Evolutionary conservation across 2,329 filamentous ascomycete genomes (phyloP), one percentile per base, ranked within the genome.

Genomic region (Penicillium crustosum): DNA sequence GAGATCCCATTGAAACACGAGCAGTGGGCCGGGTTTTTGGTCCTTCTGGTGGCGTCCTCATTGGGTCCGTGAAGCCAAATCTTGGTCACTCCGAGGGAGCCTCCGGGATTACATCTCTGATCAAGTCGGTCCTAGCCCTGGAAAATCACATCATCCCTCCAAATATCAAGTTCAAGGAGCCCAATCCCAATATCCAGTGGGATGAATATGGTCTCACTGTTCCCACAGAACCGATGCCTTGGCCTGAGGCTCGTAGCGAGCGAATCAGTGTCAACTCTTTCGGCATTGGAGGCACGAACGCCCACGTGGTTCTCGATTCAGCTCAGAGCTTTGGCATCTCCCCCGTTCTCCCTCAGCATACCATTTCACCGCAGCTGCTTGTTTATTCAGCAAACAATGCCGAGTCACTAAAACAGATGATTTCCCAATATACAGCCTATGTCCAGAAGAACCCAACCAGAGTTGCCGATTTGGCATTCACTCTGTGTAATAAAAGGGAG

Each of bases 81-180:
- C 13, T 63, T 25, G 60, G 81, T 23, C 81, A 83, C 57, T 76
- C 77, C 0, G 83, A 86, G 65, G 79, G 82, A 13, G 83, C 82
- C 2, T 84, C 84, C 7, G 84, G 84, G n/a, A 74, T 70, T 4
- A 66, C 60, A 6, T 53, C 64, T 7, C 41, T 62, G 6, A 53
- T 67, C 29, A 68, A 68, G 44, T 44, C 57, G 1, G 47, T 65
- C 7, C 29, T 67, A 23, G 68, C 73, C 38, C 72, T 82, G 67
- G 71, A 75, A 44, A 64, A 78, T 49, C 65, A 66, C 13, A 55
- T 57, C 1, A 66, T 81, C 6, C 75, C 77, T 0, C 76, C 77
- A 0, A 81, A 81, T 53, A 67, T 80, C 17, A 78, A 79, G 13
- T 52, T 62, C 15, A 31, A 49, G 12, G 45, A 48, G 2, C 53